These are phyloP conservation scores for Camelina laxa DNA, from an alignment of 345 rosid genomes.

Conservation along the genomic window DNA sequence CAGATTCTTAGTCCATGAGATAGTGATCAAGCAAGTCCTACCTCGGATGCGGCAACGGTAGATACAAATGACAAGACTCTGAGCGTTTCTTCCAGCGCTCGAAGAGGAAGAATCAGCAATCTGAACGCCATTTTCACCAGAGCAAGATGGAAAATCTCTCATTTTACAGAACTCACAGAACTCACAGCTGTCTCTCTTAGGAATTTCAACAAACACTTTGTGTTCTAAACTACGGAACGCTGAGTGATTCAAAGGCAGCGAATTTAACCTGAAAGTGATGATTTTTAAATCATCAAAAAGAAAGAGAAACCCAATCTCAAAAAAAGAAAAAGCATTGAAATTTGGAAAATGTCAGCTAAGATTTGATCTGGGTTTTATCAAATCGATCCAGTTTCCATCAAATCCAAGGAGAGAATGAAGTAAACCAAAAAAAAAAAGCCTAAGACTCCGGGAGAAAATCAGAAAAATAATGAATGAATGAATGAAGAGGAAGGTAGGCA, in stretches of 20 bases:
- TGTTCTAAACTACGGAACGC: slow-evolving; percentile 8
- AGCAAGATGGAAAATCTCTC: slow-evolving; percentile 98
- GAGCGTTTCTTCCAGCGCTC: slow-evolving; percentile 60
- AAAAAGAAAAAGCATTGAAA: slow-evolving; percentile 18
- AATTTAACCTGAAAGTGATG: slow-evolving; percentile 25
- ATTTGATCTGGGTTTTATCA: slow-evolving; percentile 35
- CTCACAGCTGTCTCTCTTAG: slow-evolving; percentile 33
- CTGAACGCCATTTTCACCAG: slow-evolving; percentile 92
- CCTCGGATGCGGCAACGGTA: slow-evolving; percentile 75
- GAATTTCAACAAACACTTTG: slow-evolving; percentile 48
- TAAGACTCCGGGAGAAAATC: slow-evolving; percentile 26
- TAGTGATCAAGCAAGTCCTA: slow-evolving; percentile 69
- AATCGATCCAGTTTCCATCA: slow-evolving; percentile 22
- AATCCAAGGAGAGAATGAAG: slow-evolving; percentile 22
- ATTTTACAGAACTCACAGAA: slow-evolving; percentile 44
- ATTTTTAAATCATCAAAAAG: slow-evolving; percentile 23
- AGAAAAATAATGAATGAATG: no score
- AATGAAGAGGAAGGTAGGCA: background rate
- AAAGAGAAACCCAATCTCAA: slow-evolving; percentile 37
- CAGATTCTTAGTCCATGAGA: slow-evolving; percentile 86
- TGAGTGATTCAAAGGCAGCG: background rate
- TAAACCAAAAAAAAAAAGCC: slow-evolving; percentile 7
- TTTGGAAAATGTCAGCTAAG: slow-evolving; percentile 14
- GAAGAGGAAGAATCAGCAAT: slow-evolving; percentile 82
- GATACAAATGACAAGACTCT: slow-evolving; percentile 74